Evolutionary conservation across 1,284 basidiomycete genomes (phyloP).

Genomic region (Fomitopsis betulina): DNA sequence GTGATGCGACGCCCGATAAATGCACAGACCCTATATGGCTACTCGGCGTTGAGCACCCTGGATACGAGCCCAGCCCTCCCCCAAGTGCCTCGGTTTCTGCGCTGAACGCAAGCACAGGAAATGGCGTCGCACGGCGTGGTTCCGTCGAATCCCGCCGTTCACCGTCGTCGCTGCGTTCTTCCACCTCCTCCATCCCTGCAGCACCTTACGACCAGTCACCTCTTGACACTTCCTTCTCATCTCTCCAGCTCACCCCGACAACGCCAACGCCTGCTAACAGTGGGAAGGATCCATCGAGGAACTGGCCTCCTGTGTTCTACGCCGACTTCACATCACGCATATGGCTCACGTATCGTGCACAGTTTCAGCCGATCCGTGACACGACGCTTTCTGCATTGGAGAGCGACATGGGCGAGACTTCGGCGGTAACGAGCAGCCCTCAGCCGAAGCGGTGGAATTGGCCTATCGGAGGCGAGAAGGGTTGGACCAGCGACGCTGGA

Average conservation of each 20-base stretch:
- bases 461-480: slow-evolving; percentile 59
- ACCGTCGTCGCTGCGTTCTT: slow-evolving; percentile 42
- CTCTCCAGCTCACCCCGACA: slow-evolving; percentile 32
- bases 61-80: slow-evolving; percentile 55
- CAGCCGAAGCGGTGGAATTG: slow-evolving; percentile 44
- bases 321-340: slow-evolving; percentile 86
- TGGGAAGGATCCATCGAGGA: slow-evolving; percentile 40
- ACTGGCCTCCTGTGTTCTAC: slow-evolving; percentile 83
- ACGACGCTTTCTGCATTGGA: slow-evolving; percentile 53
- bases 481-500: slow-evolving; percentile 89
- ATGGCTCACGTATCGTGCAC: slow-evolving; percentile 91
- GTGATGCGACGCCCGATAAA: slow-evolving; percentile 77
- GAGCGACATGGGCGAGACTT: slow-evolving; percentile 24
- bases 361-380: slow-evolving; percentile 81
- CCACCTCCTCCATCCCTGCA: slow-evolving; percentile 42
- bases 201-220: slow-evolving; percentile 12
- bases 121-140: slow-evolving; percentile 24
- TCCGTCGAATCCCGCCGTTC: slow-evolving; percentile 37
- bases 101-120: slow-evolving; percentile 17
- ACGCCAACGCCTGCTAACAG: slow-evolving; percentile 28
- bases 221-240: slow-evolving; percentile 30
- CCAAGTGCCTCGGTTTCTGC: slow-evolving; percentile 25
- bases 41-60: slow-evolving; percentile 74
- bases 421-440: slow-evolving; percentile 26
- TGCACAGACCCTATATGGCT: slow-evolving; percentile 82